Conservation (phyloP, 257 asterid species). For the Forsythia viridissima region DNA sequence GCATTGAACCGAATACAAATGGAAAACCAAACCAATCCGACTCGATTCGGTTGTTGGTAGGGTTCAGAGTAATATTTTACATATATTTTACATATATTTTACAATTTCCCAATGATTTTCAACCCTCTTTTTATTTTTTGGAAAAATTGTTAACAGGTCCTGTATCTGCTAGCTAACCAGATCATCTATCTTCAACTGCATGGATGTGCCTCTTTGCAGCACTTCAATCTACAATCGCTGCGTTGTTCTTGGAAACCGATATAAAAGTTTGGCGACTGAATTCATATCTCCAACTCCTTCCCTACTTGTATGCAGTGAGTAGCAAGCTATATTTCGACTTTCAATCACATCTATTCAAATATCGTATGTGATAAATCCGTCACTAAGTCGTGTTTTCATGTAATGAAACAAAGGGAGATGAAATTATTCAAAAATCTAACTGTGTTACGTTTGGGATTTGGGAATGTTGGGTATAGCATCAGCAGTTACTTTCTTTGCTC, state of each 20-base stretch:
- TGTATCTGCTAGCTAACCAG: constrained; percentile 32
- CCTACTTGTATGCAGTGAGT: constrained; percentile 40
- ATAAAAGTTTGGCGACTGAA: constrained; percentile 36
- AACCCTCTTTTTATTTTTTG: neutral
- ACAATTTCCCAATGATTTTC: neutral
- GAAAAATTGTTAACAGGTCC: constrained; percentile 25
- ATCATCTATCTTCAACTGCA: constrained; percentile 42
- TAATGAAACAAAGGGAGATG: neutral
- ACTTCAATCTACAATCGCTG: constrained; percentile 26
- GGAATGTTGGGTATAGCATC: constrained; percentile 38
- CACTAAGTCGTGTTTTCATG: neutral
- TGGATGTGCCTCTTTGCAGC: constrained; percentile 43
- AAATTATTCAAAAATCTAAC: neutral
- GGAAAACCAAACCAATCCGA: too few species aligned
- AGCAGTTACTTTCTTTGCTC: constrained; percentile 55
- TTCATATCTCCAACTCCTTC: constrained; percentile 27
- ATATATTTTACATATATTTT: neutral
- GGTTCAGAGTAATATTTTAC: constrained; percentile 33
- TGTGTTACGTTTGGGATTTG: too few species aligned
- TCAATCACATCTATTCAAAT: neutral
- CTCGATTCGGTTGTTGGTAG: constrained; percentile 44
- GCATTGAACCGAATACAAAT: too few species aligned
- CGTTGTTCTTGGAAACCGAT: constrained; percentile 29
- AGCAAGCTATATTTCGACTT: neutral
- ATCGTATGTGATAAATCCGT: neutral